Evolutionary conservation across 345 rosid species (phyloP), one percentile per base, ranked within the genome.

Genomic region (Cochlearia excelsa): DNA sequence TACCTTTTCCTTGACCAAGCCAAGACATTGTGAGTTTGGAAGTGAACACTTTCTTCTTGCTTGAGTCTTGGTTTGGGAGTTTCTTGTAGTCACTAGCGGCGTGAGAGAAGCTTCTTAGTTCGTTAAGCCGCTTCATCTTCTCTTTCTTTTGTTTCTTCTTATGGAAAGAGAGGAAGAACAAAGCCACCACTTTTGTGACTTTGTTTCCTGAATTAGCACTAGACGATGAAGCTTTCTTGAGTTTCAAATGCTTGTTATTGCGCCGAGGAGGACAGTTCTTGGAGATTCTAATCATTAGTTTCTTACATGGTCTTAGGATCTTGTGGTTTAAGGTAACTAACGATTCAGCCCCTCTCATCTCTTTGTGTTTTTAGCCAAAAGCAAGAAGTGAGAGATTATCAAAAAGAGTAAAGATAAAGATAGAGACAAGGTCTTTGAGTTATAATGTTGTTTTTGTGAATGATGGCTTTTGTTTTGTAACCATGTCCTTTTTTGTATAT

Each of bases 91-190:
- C 75, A 44, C 66, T 64, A 7, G 59, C 75, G 4, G 75, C 70
- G 52, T 65, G 65, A 1, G 75, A 71, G 56, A 51, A 71, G 61
- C 75, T 65, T 3, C 75, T 58, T 30, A 71, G 75, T 46, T 71
- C 75, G 41, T 65, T 64, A 3, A 71, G 75, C 33, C 75, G 61
- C 29, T 71, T 71, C 75, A 71, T 71, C 61, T 71, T 71, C 46
- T 71, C 75, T 64, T 71, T 71, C 66, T 65, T 58, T 26, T 71
- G 75, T 29, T 71, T 71, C 70, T 71, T 71, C 57, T 71, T 71
- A 16, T 71, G 70, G 66, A 71, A 71, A 0, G 75, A 71, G 56
- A 71, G 75, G 46, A 71, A 71, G 70, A 71, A 71, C 61, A 65
- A 28, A 16, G 75, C 70, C 56, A 65, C 66, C 39, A 71, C 75